Evolutionary conservation across 2,329 filamentous ascomycete genomes (phyloP).

Genomic region (Colletotrichum salicis): DNA sequence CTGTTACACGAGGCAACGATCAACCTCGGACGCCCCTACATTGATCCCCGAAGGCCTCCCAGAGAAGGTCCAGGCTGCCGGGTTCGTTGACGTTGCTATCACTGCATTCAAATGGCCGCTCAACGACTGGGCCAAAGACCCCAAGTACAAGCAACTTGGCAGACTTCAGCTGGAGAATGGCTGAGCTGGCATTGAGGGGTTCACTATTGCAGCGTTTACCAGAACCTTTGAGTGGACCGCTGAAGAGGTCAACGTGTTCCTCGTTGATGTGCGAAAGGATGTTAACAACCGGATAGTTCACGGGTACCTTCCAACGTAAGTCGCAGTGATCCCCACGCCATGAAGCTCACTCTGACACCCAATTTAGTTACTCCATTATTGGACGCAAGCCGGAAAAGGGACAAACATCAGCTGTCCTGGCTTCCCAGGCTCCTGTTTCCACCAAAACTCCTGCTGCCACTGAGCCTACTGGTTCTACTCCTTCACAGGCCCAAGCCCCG

Average conservation of each 20-base stretch:
- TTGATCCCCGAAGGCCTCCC: constrained; percentile 3
- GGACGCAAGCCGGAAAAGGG: not conserved
- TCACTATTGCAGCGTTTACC: constrained; percentile 43
- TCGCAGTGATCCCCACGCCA: not conserved
- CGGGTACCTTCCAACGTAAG: constrained; percentile 45
- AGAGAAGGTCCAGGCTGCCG: constrained; percentile 53
- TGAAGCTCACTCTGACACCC: not conserved
- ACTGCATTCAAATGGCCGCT: constrained; percentile 59
- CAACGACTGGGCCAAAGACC: constrained; percentile 62
- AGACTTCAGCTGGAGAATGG: constrained; percentile 43
- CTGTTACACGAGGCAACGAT: constrained; percentile 44
- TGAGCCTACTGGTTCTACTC: no score
- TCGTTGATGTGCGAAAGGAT: constrained; percentile 44
- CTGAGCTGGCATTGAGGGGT: constrained; percentile 44
- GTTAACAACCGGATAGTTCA: constrained; percentile 43
- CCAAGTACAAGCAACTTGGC: constrained; percentile 62
- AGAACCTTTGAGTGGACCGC: constrained; percentile 42
- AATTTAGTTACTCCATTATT: not conserved
- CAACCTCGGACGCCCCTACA: constrained; percentile 44
- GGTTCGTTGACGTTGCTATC: constrained; percentile 63
- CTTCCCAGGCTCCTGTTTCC: not conserved
- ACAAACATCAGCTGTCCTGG: not conserved
- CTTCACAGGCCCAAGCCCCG: not conserved
- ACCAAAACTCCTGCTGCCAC: no score
- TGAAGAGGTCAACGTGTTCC: constrained; percentile 44